phyloP scores from a whole-genome alignment of 2,329 filamentous ascomycete species.

The Coniella lustricola region DNA sequence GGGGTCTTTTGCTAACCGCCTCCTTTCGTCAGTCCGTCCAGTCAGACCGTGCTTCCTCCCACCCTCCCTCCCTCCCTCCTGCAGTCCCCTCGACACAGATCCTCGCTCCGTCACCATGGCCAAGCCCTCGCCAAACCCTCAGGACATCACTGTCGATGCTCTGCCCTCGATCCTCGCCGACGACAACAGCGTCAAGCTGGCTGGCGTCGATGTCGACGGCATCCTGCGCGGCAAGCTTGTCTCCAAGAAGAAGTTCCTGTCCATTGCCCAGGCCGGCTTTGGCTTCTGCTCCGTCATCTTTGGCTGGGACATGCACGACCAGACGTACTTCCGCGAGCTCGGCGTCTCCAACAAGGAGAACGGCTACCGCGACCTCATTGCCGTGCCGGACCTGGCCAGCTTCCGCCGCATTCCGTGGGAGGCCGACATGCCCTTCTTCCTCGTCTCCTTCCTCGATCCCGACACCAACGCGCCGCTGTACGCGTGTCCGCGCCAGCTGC shows the following conservation, averaged over 20 bases:
- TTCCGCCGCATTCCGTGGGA: conserved; percentile 91
- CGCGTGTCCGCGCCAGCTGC: conserved; percentile 71
- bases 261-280: conserved; percentile 72
- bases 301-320: conserved; percentile 96
- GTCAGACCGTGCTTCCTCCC: not conserved
- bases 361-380: conserved; percentile 79
- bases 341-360: conserved; percentile 85
- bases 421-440: conserved; percentile 75
- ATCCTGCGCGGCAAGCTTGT: conserved; percentile 83
- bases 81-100: not conserved
- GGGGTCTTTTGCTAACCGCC: too few species aligned
- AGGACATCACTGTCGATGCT: conserved; percentile 50
- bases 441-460: conserved; percentile 77
- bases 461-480: conserved; percentile 65
- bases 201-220: conserved; percentile 81
- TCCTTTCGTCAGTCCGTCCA: too few species aligned
- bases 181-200: conserved; percentile 79
- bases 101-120: conserved; percentile 21
- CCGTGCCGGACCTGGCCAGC: conserved; percentile 68
- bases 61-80: not conserved
- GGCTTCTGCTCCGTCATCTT: conserved; percentile 94
- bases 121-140: conserved; percentile 15
- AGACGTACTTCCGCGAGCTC: conserved; percentile 80
- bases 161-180: conserved; percentile 60
- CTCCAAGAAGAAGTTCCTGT: conserved; percentile 88